These are phyloP conservation scores for Cephaloascus fragrans DNA, from an alignment of 805 yeast species.

Conservation along the genomic window DNA sequence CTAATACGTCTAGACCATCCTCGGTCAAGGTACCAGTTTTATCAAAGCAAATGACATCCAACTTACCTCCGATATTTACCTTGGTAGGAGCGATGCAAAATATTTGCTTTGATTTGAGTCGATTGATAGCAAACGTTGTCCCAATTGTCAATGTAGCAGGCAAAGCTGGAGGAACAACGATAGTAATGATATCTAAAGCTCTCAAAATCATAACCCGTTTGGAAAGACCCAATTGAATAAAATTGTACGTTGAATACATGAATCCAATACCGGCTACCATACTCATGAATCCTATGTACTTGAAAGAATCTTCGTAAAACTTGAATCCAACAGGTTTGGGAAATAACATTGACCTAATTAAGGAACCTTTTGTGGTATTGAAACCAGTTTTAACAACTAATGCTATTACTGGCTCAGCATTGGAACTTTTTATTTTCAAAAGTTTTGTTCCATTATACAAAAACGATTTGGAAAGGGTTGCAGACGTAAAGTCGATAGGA, in stretches of 20 bases:
- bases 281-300: conserved; percentile 93
- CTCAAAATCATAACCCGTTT: conserved; percentile 66
- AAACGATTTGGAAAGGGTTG: conserved; percentile 62
- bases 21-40: conserved; percentile 97
- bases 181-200: conserved; percentile 89
- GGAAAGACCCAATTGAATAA: conserved; percentile 66
- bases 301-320: conserved; percentile 89
- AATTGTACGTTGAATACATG: conserved; percentile 71
- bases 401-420: conserved; percentile 74
- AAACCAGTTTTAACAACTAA: conserved; percentile 87
- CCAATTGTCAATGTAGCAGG: conserved; percentile 98
- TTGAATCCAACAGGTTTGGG: conserved; percentile 93
- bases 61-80: conserved; percentile 91
- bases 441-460: conserved; percentile 86
- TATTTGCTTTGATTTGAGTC: conserved; percentile 59
- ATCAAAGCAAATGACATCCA: conserved; percentile 87
- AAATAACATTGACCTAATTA: conserved; percentile 90
- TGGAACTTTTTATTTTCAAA: conserved; percentile 68
- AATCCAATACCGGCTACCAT: conserved; percentile 79
- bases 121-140: conserved; percentile 78
- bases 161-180: conserved; percentile 96
- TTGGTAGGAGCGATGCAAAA: conserved; percentile 92
- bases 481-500: conserved; percentile 52
- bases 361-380: conserved; percentile 89
- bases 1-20: conserved; percentile 86